A percentile compares a stretch with the other conserved stretches of the same genome.
Conservation (phyloP, 2,329 filamentous ascomycete genomes). For the Rhytidhysteron rufulum region DNA sequence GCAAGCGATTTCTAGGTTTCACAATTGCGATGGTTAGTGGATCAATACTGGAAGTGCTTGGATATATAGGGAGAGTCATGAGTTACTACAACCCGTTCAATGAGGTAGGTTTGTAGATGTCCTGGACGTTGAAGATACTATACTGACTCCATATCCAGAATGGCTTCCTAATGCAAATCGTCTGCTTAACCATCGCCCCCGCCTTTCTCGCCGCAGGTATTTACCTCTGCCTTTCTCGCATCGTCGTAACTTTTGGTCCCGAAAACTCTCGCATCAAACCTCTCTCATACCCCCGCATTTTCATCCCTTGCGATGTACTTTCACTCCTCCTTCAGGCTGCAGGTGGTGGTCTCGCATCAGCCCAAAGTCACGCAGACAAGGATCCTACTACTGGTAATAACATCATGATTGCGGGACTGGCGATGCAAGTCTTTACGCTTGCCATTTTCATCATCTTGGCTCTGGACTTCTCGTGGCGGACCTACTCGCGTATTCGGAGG, state of each 20-base stretch:
- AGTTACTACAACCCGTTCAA: slow-evolving; percentile 56
- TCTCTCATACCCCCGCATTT: slow-evolving; percentile 47
- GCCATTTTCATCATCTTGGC: slow-evolving; percentile 40
- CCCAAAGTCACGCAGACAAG: slow-evolving; percentile 24
- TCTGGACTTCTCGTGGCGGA: slow-evolving; percentile 37
- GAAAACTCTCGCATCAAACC: slow-evolving; percentile 43
- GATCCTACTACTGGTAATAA: slow-evolving; percentile 37
- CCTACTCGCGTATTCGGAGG: slow-evolving; percentile 14
- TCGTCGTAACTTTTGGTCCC: slow-evolving; percentile 37
- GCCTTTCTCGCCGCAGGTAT: slow-evolving; percentile 61
- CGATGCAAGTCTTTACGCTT: slow-evolving; percentile 43
- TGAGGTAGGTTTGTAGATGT: slow-evolving; percentile 17
- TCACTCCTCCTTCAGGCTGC: slow-evolving; percentile 44
- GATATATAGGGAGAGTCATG: slow-evolving; percentile 59
- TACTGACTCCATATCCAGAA: slow-evolving; percentile 32
- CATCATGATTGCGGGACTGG: slow-evolving; percentile 45
- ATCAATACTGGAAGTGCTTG: slow-evolving; percentile 56
- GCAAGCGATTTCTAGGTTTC: slow-evolving; percentile 40
- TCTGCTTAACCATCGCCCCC: slow-evolving; percentile 55
- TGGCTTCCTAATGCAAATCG: slow-evolving; percentile 65
- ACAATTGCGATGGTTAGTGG: slow-evolving; percentile 53
- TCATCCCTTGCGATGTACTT: slow-evolving; percentile 47
- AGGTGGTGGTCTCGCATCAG: slow-evolving; percentile 41
- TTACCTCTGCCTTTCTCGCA: slow-evolving; percentile 57
- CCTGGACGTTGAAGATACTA: not conserved